These are phyloP conservation scores for Senecio squalidus DNA, from an alignment of 140 eudicot species.

Conservation along the genomic window DNA sequence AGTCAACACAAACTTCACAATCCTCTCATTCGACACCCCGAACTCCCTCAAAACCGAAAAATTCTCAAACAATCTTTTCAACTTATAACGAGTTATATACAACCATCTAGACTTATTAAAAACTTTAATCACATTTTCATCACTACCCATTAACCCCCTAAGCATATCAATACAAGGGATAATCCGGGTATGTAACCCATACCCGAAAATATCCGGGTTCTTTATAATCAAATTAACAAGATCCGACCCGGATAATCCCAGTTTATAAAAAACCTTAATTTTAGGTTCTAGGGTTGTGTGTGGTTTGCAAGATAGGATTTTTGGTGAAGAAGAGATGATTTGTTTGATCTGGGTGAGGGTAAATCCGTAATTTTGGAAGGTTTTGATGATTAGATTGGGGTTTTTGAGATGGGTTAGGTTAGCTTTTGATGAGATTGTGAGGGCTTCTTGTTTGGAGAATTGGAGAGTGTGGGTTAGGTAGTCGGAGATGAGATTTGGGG, in stretches of 20 bases:
- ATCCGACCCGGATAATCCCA: slow-evolving; percentile 46
- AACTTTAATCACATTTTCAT: slow-evolving; percentile 21
- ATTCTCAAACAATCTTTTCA: slow-evolving; percentile 18
- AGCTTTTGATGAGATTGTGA: slow-evolving; percentile 26
- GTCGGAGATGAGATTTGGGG: too few relatives aligned
- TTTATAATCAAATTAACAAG: slow-evolving; percentile 12
- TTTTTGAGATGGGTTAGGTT: slow-evolving; percentile 30
- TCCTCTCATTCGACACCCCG: slow-evolving; percentile 27
- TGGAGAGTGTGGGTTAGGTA: not conserved
- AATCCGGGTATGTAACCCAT: slow-evolving; percentile 10
- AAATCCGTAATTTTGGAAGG: slow-evolving; percentile 24
- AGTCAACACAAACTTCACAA: slow-evolving; percentile 4
- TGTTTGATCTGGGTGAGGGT: slow-evolving; percentile 28
- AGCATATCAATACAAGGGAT: slow-evolving; percentile 7
- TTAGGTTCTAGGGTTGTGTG: slow-evolving; percentile 39
- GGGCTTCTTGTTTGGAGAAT: slow-evolving; percentile 24
- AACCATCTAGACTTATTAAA: slow-evolving; percentile 23
- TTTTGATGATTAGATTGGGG: slow-evolving; percentile 24
- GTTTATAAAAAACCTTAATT: slow-evolving; percentile 26
- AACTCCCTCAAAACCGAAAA: not conserved
- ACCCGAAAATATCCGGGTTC: slow-evolving; percentile 18
- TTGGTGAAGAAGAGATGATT: slow-evolving; percentile 25
- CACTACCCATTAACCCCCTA: slow-evolving; percentile 21
- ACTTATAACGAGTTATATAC: not conserved
- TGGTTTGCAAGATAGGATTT: slow-evolving; percentile 20